These are phyloP conservation scores for Paramecium sonneborni DNA, from an alignment of 73 alveolate species.

Conservation along the genomic window DNA sequence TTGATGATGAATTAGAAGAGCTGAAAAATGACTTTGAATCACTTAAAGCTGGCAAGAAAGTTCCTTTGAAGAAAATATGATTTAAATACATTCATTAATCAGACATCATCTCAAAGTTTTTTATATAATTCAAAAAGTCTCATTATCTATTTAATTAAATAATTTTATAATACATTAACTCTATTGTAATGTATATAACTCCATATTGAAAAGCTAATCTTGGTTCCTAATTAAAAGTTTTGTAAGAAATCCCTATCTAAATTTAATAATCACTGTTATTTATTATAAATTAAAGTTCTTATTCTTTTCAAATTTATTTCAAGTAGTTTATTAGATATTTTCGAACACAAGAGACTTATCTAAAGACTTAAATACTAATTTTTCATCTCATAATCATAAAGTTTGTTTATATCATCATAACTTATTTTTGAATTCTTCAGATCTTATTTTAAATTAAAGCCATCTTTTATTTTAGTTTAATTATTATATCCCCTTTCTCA, in stretches of 20 bases:
- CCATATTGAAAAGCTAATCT: conserved; percentile 49
- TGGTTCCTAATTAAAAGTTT: conserved; percentile 47
- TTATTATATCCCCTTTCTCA: conserved; percentile 13
- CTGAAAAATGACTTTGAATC: conserved; percentile 18
- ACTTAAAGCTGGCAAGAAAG: conserved; percentile 14
- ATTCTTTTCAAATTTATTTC: conserved; percentile 59
- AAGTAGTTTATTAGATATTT: conserved; percentile 41
- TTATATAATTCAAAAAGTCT: conserved; percentile 6
- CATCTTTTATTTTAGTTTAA: conserved; percentile 51
- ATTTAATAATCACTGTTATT: conserved; percentile 65
- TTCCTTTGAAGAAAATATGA: conserved; percentile 29
- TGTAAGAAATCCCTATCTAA: conserved; percentile 58
- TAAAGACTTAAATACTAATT: neutral
- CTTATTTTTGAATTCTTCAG: conserved; percentile 54
- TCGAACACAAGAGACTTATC: neutral
- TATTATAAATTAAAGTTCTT: conserved; percentile 63
- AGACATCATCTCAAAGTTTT: neutral
- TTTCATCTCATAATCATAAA: conserved; percentile 60
- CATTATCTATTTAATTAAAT: neutral
- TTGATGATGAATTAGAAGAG: conserved; percentile 53
- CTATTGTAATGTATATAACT: conserved; percentile 23
- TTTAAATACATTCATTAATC: neutral
- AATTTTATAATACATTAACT: neutral
- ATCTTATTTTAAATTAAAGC: conserved; percentile 57
- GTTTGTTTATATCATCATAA: conserved; percentile 42